Evolutionary conservation across 352 stramenopile species (phyloP), one percentile per base, ranked within the genome.

Genomic region (Globisporangium nodosum): DNA sequence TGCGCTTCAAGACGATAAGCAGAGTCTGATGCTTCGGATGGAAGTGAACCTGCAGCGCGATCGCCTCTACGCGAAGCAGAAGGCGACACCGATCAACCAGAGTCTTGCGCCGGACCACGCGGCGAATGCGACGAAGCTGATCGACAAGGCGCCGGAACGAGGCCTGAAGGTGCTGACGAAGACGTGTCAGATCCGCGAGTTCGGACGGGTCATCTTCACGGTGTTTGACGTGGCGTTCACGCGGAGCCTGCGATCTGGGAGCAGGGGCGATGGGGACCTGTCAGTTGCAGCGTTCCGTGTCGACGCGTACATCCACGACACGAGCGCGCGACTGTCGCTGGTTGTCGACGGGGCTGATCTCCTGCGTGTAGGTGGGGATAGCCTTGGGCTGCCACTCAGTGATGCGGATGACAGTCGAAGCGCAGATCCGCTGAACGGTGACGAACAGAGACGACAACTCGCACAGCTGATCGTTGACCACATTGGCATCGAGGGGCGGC

Each of bases 51-150:
- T 91, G 49, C 51, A 84, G 49, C 61, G 67, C 11, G 79, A 91
- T 49, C 71, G 76, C 51, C 62, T 91, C 30, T 91, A 78, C 31
- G 64, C 73, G 1, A 91, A 88, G 58, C 71, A 87, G 43, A 91
- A 91, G 51, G 66, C 49, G 3, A 91, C 81, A 0, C 81, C 81
- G 39, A 66, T 88, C 18, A 73, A 76, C 18, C 51, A 66, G 27
- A 61, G 31, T 3, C 64, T 75, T 7, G 49, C 64, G 3, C 49
- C 43, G 5, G 81, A 92, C 47, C 35, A 60, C 0, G 42, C 42
- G 11, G 50, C 49, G 0, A 92, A 92, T 47, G 66, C 60, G 4
- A 48, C 43, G 8, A 92, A 90, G 40, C 63, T 92, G 8, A 90
- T 92, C 46, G 76, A 88, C 40, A 63, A 68, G 16, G 69, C 68